phyloP scores from a whole-genome alignment of 2,329 filamentous ascomycete genomes.

The Epichloe uncinata region DNA sequence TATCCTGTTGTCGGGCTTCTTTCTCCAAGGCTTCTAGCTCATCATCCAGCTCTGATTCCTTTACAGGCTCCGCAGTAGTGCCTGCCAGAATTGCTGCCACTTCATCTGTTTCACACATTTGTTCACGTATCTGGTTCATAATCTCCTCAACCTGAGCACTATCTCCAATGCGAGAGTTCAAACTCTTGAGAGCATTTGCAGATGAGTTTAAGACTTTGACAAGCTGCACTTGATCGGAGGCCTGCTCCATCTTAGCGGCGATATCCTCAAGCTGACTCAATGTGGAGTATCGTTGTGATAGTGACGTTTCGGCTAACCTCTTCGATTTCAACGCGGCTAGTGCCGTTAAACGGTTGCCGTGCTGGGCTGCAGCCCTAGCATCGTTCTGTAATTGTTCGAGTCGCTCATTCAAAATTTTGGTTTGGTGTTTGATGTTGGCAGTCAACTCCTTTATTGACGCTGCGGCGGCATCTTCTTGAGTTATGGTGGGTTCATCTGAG shows the following conservation, averaged over 20 bases:
- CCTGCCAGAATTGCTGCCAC: constrained; percentile 66
- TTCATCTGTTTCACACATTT: constrained; percentile 75
- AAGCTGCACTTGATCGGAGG: constrained; percentile 70
- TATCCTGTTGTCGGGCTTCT: constrained; percentile 39
- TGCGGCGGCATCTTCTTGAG: constrained; percentile 67
- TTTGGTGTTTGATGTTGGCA: constrained; percentile 59
- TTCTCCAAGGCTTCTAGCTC: constrained; percentile 67
- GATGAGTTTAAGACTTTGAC: constrained; percentile 73
- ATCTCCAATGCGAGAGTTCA: constrained; percentile 70
- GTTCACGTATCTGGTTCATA: constrained; percentile 60
- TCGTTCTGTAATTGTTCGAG: constrained; percentile 49
- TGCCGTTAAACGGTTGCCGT: constrained; percentile 63
- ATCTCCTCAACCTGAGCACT: constrained; percentile 62
- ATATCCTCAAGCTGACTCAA: constrained; percentile 74
- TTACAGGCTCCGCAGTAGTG: constrained; percentile 37
- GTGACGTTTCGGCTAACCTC: constrained; percentile 63
- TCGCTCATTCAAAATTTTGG: constrained; percentile 51
- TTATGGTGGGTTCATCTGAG: constrained; percentile 41
- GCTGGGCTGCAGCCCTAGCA: constrained; percentile 56
- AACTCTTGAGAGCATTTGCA: constrained; percentile 52
- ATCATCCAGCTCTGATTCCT: constrained; percentile 76
- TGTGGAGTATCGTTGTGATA: constrained; percentile 58
- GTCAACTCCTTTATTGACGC: constrained; percentile 74
- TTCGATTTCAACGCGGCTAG: constrained; percentile 69
- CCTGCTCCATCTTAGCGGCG: constrained; percentile 71